A percentile compares a stretch with the other conserved stretches of the same genome.
Conservation (phyloP, 1,284 basidiomycete species). For the Malassezia yamatoensis region DNA sequence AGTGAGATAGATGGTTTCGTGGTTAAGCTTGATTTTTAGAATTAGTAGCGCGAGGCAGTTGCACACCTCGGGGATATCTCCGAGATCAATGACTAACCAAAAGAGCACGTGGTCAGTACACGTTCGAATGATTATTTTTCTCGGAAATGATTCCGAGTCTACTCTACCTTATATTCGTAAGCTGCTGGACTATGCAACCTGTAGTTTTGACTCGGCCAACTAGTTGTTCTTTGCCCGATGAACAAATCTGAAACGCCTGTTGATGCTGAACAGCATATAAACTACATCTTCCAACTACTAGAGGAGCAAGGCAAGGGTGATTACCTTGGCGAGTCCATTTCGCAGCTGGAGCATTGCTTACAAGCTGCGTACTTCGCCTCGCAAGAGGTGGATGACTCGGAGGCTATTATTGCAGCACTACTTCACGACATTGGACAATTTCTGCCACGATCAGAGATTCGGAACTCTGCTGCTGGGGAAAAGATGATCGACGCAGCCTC, state of each 20-base stretch:
- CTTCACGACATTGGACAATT: slow-evolving; percentile 47
- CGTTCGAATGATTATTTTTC: no score
- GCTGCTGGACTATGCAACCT: no score
- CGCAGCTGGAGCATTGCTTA: slow-evolving; percentile 36
- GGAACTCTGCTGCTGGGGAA: not conserved
- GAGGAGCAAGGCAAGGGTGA: slow-evolving; percentile 7
- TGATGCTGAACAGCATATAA: not conserved
- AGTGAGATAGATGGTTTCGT: no score
- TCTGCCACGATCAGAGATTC: slow-evolving; percentile 22
- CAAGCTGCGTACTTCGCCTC: slow-evolving; percentile 35
- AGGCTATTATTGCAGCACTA: slow-evolving; percentile 42
- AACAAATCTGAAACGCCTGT: no score
- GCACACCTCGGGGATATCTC: no score
- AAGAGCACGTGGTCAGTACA: no score
- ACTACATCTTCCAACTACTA: slow-evolving; percentile 1
- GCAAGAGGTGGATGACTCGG: slow-evolving; percentile 30
- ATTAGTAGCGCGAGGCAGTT: no score
- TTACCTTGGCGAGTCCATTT: slow-evolving; percentile 38
- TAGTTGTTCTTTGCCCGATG: not conserved
- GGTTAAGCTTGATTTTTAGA: no score
- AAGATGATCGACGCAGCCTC: slow-evolving; percentile 13
- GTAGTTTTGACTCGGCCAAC: no score
- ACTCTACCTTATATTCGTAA: no score
- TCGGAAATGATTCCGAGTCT: no score
- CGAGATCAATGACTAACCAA: no score